phyloP scores from a whole-genome alignment of 2,329 filamentous ascomycete species.

The Ophiostoma novo-ulmi region DNA sequence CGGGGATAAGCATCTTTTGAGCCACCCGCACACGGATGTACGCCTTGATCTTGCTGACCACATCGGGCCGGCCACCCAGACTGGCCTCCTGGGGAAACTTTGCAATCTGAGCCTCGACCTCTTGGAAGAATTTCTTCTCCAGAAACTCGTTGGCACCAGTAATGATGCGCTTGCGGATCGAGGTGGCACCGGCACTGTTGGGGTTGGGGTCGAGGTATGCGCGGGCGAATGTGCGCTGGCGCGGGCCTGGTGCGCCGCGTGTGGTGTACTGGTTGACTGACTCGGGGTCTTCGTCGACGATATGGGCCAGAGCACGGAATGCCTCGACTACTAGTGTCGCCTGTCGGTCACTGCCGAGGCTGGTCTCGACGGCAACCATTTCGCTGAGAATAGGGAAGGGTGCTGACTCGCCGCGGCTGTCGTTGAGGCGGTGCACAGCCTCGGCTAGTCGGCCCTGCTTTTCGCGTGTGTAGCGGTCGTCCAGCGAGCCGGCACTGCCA shows the following conservation, averaged over 20 bases:
- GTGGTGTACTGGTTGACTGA: slow-evolving; percentile 37
- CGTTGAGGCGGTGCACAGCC: slow-evolving; percentile 74
- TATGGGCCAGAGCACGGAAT: slow-evolving; percentile 73
- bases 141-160: slow-evolving; percentile 73
- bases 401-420: slow-evolving; percentile 58
- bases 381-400: slow-evolving; percentile 71
- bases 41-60: slow-evolving; percentile 84
- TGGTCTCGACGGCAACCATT: slow-evolving; percentile 64
- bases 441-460: slow-evolving; percentile 78
- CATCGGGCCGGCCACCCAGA: slow-evolving; percentile 80
- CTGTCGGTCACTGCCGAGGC: slow-evolving; percentile 53
- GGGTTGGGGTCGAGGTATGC: slow-evolving; percentile 72
- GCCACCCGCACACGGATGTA: slow-evolving; percentile 78
- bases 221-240: slow-evolving; percentile 68
- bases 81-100: slow-evolving; percentile 86
- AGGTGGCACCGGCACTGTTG: slow-evolving; percentile 58
- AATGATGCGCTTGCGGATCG: slow-evolving; percentile 73
- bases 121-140: slow-evolving; percentile 72
- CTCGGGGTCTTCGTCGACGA: slow-evolving; percentile 66
- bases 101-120: slow-evolving; percentile 70
- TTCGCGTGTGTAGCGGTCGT: slow-evolving; percentile 72
- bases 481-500: slow-evolving; percentile 43
- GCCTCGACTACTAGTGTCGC: slow-evolving; percentile 73
- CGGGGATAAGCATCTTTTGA: slow-evolving; percentile 77
- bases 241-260: slow-evolving; percentile 56